Evolutionary conservation across 306 rosid species (phyloP).

Genomic region (Cucurbita pepo): DNA sequence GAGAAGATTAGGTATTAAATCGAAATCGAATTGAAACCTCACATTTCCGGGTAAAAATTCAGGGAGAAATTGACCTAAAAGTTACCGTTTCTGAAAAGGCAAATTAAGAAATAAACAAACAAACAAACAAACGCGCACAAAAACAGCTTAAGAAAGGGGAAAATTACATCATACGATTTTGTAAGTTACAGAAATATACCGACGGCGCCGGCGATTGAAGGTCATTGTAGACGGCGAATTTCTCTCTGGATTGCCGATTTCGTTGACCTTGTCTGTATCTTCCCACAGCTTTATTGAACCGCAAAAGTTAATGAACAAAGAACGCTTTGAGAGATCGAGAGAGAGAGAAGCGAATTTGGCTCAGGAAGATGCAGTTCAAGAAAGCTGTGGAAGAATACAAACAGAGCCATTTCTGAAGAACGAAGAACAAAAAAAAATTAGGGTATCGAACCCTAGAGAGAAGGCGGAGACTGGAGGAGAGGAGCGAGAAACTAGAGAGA

Average conservation of each 20-base stretch:
- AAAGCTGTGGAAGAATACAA: constrained; percentile 99
- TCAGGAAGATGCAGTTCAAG: constrained; percentile 86
- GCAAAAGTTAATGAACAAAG: constrained; percentile 20
- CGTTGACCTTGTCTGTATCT: constrained; percentile 64
- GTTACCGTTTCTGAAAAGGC: background rate
- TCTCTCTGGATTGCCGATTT: too few species aligned
- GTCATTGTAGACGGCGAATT: background rate
- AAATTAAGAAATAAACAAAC: background rate
- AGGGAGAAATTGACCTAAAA: background rate
- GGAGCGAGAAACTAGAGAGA: background rate
- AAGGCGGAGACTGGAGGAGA: background rate
- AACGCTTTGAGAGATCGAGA: background rate
- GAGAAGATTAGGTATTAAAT: background rate
- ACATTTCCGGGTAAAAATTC: background rate
- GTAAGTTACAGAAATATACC: background rate
- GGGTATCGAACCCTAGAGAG: background rate
- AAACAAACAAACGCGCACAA: background rate
- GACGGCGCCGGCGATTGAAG: background rate
- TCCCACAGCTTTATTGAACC: constrained; percentile 99
- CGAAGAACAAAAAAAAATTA: background rate
- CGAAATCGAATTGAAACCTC: background rate
- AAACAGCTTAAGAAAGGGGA: background rate
- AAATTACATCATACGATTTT: background rate
- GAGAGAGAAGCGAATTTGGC: background rate
- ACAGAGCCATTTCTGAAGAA: constrained; percentile 34